A percentile compares a stretch with the other conserved stretches of the same genome.
These are phyloP conservation scores for Macrophomina phaseolina DNA, from an alignment of 2,329 filamentous ascomycete species.

Conservation along the genomic window DNA sequence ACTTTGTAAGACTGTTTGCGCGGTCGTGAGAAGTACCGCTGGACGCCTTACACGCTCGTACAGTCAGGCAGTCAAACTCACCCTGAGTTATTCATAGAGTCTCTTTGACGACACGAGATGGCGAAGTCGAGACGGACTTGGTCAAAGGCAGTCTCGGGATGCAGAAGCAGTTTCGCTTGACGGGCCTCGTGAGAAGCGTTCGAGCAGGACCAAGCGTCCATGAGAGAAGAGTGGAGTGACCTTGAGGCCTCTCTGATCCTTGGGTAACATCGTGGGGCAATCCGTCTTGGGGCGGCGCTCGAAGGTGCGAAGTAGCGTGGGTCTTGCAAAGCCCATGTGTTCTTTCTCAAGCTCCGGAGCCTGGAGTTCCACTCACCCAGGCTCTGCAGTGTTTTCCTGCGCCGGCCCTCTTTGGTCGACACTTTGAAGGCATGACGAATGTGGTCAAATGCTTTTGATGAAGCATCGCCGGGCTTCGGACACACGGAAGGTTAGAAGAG, in stretches of 20 bases:
- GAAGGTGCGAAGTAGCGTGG: slow-evolving; percentile 22
- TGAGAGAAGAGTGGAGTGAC: slow-evolving; percentile 36
- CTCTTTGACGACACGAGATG: slow-evolving; percentile 34
- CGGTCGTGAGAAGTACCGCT: no score
- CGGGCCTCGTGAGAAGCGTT: slow-evolving; percentile 32
- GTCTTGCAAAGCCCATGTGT: slow-evolving; percentile 26
- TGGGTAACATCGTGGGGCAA: slow-evolving; percentile 20
- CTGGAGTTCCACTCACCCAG: slow-evolving; percentile 29
- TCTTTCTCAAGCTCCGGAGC: slow-evolving; percentile 24
- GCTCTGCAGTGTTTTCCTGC: slow-evolving; percentile 23
- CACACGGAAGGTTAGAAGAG: neutral
- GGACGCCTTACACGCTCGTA: no score
- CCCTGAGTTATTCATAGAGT: neutral
- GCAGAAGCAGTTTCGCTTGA: slow-evolving; percentile 36
- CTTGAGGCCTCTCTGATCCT: slow-evolving; percentile 31
- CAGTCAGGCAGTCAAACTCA: neutral
- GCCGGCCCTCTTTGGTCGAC: slow-evolving; percentile 24
- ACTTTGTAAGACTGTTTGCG: no score
- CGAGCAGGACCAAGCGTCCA: slow-evolving; percentile 34
- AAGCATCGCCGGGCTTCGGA: neutral
- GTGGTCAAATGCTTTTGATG: neutral
- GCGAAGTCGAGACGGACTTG: slow-evolving; percentile 36
- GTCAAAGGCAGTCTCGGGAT: slow-evolving; percentile 31
- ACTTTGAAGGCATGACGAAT: slow-evolving; percentile 27
- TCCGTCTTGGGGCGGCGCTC: neutral